A percentile compares a stretch with the other conserved stretches of the same genome.
Evolutionary conservation across 163 green algal genomes (phyloP).

Genomic region (Scenedesmus sp.): DNA sequence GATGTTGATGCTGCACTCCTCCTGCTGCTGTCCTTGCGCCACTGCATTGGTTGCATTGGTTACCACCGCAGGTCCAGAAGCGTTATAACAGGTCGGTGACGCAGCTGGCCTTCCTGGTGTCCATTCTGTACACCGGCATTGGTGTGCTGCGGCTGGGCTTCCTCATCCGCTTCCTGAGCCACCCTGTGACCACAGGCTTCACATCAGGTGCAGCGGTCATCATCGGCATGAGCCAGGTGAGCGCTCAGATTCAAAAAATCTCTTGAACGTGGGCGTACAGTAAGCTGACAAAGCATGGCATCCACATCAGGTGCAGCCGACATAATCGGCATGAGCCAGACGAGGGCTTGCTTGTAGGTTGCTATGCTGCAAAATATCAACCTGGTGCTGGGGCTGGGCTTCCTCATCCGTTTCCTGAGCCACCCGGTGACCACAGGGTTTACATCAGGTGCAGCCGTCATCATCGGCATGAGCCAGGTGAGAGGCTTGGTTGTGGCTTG

Average conservation of each 20-base stretch:
- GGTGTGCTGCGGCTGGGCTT: constrained; percentile 85
- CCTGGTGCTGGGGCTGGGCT: constrained; percentile 79
- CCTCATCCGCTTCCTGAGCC: constrained; percentile 86
- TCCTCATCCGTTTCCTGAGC: constrained; percentile 86
- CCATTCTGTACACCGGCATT: constrained; percentile 62
- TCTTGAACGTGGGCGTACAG: too few species aligned
- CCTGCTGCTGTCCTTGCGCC: not conserved
- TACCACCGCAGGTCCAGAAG: constrained; percentile 1
- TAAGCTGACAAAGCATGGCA: too few species aligned
- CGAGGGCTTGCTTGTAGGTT: too few species aligned
- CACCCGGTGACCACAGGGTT: constrained; percentile 90
- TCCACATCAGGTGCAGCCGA: too few species aligned
- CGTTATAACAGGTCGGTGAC: constrained; percentile 52
- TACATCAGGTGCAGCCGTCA: constrained; percentile 83
- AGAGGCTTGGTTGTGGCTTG: too few species aligned
- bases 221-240: constrained; percentile 79
- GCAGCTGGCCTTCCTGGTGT: constrained; percentile 67
- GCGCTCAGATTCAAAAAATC: not conserved
- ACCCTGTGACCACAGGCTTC: constrained; percentile 90
- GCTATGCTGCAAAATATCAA: too few species aligned
- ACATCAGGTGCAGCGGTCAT: constrained; percentile 86
- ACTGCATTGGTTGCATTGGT: too few species aligned
- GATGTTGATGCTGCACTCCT: too few species aligned
- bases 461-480: constrained; percentile 80
- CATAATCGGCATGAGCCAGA: too few species aligned